These are phyloP conservation scores for Conticribra guillardii DNA, from an alignment of 108 stramenopile species.

Conservation along the genomic window DNA sequence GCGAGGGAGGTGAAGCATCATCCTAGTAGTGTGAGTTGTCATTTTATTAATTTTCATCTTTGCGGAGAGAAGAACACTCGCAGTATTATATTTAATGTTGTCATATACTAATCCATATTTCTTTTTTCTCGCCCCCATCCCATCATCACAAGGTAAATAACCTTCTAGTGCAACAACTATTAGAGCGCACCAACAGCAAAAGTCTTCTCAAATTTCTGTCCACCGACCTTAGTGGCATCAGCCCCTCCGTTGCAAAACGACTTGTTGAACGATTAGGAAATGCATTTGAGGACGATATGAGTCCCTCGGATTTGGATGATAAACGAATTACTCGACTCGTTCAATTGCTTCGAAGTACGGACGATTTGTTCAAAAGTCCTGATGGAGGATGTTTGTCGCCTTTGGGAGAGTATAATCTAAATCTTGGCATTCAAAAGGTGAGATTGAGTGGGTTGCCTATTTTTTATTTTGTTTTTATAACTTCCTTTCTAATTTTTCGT, in stretches of 20 bases:
- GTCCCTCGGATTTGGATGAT: constrained; percentile 57
- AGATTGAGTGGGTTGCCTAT: too few relatives aligned
- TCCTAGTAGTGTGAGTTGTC: constrained; percentile 82
- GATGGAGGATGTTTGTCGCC: constrained; percentile 92
- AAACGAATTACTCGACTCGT: constrained; percentile 85
- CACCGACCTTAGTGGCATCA: constrained; percentile 75
- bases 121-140: background rate
- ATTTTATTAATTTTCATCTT: too few relatives aligned
- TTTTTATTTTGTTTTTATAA: too few relatives aligned
- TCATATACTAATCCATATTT: background rate
- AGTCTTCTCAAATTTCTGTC: constrained; percentile 80
- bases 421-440: constrained; percentile 91
- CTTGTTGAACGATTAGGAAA: constrained; percentile 69
- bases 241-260: constrained; percentile 60
- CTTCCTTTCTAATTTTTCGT: too few relatives aligned
- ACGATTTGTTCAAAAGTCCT: constrained; percentile 86
- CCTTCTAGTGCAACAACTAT: constrained; percentile 90
- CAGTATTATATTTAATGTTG: too few relatives aligned
- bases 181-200: constrained; percentile 75
- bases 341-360: constrained; percentile 78
- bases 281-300: constrained; percentile 54
- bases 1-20: constrained; percentile 94
- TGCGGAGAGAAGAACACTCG: too few relatives aligned
- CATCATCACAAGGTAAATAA: constrained; percentile 69
- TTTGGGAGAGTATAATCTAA: constrained; percentile 97